These are phyloP conservation scores for Candida silvatica DNA, from an alignment of 805 yeast genomes.

Conservation along the genomic window DNA sequence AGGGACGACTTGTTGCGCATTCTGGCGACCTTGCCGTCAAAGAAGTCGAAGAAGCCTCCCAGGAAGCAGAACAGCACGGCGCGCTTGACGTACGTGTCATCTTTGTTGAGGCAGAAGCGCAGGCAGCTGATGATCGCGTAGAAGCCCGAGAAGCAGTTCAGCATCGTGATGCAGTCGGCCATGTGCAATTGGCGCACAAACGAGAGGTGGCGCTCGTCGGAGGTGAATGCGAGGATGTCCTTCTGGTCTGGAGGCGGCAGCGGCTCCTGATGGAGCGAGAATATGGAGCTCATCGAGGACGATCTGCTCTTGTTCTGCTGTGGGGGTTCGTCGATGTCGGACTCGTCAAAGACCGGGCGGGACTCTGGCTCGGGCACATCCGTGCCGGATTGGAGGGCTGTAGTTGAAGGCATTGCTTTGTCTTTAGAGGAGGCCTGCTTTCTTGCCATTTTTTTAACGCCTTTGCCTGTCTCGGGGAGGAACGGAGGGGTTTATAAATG, in stretches of 20 bases:
- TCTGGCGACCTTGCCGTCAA: conserved; percentile 96
- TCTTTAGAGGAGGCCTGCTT: too few relatives aligned
- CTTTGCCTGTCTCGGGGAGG: too few relatives aligned
- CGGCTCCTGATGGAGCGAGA: conserved; percentile 44
- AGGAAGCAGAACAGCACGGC: conserved; percentile 84
- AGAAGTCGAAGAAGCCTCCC: conserved; percentile 91
- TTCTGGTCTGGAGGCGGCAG: conserved; percentile 70
- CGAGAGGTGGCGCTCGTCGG: conserved; percentile 79
- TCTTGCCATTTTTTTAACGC: too few relatives aligned
- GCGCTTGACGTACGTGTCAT: conserved; percentile 66
- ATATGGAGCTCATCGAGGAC: conserved; percentile 32
- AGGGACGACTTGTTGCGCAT: conserved; percentile 84
- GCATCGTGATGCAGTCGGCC: conserved; percentile 93
- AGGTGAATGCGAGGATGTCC: conserved; percentile 72
- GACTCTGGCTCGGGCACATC: too few relatives aligned
- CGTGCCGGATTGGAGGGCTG: too few relatives aligned
- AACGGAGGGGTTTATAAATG: too few relatives aligned
- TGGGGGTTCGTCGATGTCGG: conserved; percentile 10
- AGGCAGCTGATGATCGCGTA: conserved; percentile 82
- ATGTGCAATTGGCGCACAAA: conserved; percentile 81
- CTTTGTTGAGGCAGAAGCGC: conserved; percentile 65
- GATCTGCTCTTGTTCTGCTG: conserved; percentile 19
- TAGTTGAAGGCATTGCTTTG: too few relatives aligned
- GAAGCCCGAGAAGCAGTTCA: conserved; percentile 92
- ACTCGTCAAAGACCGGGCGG: too few relatives aligned